Evolutionary conservation across 805 yeast species (phyloP).

Genomic region (Candida alai): DNA sequence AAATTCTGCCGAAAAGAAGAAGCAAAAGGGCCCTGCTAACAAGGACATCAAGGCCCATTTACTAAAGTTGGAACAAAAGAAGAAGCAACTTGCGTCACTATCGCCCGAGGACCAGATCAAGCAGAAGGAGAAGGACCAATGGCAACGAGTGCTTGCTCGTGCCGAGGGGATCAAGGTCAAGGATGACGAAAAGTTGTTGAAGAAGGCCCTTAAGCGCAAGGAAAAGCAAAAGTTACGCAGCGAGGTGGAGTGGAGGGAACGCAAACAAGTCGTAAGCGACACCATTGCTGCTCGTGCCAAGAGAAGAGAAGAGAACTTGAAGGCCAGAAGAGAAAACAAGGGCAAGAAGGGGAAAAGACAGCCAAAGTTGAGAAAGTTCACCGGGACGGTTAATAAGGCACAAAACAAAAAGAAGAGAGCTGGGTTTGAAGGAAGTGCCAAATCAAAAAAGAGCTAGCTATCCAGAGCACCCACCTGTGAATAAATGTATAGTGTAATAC

Average conservation of each 20-base stretch:
- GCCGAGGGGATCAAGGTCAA: constrained; percentile 86
- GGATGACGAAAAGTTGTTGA: constrained; percentile 85
- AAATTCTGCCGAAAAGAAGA: constrained; percentile 42
- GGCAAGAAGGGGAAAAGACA: constrained; percentile 68
- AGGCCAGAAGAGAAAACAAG: constrained; percentile 79
- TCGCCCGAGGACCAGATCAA: constrained; percentile 59
- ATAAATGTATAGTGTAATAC: too few relatives aligned
- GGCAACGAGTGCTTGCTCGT: constrained; percentile 81
- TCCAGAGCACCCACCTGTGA: too few relatives aligned
- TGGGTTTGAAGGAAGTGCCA: constrained; percentile 84
- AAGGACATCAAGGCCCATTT: constrained; percentile 84
- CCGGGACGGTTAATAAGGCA: constrained; percentile 41
- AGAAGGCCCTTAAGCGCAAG: constrained; percentile 80
- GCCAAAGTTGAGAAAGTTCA: constrained; percentile 63
- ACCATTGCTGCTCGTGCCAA: constrained; percentile 71
- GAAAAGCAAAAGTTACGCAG: constrained; percentile 81
- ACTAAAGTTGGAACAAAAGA: constrained; percentile 68
- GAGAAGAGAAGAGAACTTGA: constrained; percentile 89
- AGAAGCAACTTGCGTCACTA: constrained; percentile 54
- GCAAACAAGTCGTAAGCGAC: constrained; percentile 75
- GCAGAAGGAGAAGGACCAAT: constrained; percentile 67
- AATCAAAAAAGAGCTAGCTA: too few relatives aligned
- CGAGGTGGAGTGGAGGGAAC: constrained; percentile 88
- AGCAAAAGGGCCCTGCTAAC: constrained; percentile 79
- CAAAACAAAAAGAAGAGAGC: constrained; percentile 50